These are phyloP conservation scores for Sarocladium brachiariae DNA, from an alignment of 2,329 filamentous ascomycete genomes.

Conservation along the genomic window DNA sequence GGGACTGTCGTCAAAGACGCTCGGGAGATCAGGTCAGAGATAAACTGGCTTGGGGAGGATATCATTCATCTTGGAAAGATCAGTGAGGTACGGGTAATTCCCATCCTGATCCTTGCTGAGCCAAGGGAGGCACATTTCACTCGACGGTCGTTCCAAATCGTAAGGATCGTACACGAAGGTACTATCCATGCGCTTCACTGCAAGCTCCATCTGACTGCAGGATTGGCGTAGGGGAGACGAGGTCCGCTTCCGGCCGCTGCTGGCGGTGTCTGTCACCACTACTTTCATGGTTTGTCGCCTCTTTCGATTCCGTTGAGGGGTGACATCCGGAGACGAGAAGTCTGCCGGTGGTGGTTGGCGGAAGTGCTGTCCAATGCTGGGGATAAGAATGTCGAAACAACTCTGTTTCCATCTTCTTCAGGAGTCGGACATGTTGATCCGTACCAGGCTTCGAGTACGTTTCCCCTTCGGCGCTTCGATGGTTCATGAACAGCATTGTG, in stretches of 20 bases:
- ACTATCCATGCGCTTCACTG: neutral
- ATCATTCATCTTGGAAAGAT: neutral
- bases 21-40: neutral
- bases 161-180: neutral
- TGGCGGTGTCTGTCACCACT: neutral
- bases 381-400: neutral
- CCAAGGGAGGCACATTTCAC: neutral
- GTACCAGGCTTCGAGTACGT: no score
- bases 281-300: neutral
- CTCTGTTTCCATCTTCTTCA: no score
- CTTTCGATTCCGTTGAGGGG: neutral
- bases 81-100: neutral
- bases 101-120: neutral
- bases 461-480: neutral
- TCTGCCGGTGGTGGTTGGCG: neutral
- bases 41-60: neutral
- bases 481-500: neutral
- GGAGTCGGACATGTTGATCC: no score
- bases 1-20: neutral
- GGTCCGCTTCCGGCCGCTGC: no score
- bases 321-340: neutral
- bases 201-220: neutral
- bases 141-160: neutral
- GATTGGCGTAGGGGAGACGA: no score
- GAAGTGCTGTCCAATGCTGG: neutral